Evolutionary conservation across 1,284 basidiomycete genomes (phyloP), one percentile per base, ranked within the genome.

Genomic region (Moniliophthora roreri): DNA sequence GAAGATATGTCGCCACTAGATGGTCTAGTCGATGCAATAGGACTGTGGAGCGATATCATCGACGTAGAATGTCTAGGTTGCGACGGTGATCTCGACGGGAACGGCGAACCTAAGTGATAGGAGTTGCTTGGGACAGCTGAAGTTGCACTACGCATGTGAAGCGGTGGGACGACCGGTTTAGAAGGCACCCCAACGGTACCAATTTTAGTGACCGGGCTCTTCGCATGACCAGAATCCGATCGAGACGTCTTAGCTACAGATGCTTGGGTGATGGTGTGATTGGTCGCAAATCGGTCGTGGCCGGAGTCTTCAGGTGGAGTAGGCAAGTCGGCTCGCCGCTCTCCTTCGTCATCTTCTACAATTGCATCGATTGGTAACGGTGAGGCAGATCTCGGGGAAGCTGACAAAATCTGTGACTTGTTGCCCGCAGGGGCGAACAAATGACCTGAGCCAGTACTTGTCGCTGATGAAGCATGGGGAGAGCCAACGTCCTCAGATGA

Each of bases 311-410:
- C 24, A 39, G 53, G 21, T 52, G 51, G 32, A 28, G 48, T 51
- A 9, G 51, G 48, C 26, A 54, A 36, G 54, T 45, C 23, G 35
- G 57, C 40, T 38, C 48, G 28, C 8, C 37, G 44, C 24, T 59
- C 56, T 20, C 36, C 51, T 51, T 61, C 64, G 23, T 61, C 59
- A 16, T 58, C 56, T 51, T 64, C 63, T 21, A 53, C 62, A 46
- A 65, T 62, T 3, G 59, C 48, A 13, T 54, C 57, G 24, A 57
- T 20, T 15, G 48, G 37, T 21, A 34, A 44, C 26, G 38, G 36
- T 41, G 50, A 36, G 4, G 46, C 20, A 11, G 47, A 42, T 28
- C 7, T 39, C 13, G 9, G 9, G 8, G 23, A 16, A 11, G 52
- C 20, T 36, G 40, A 45, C 15, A 21, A 15, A 20, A 24, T 16